Evolutionary conservation across 768 basidiomycete genomes (phyloP).

Genomic region (Saitozyma podzolica): DNA sequence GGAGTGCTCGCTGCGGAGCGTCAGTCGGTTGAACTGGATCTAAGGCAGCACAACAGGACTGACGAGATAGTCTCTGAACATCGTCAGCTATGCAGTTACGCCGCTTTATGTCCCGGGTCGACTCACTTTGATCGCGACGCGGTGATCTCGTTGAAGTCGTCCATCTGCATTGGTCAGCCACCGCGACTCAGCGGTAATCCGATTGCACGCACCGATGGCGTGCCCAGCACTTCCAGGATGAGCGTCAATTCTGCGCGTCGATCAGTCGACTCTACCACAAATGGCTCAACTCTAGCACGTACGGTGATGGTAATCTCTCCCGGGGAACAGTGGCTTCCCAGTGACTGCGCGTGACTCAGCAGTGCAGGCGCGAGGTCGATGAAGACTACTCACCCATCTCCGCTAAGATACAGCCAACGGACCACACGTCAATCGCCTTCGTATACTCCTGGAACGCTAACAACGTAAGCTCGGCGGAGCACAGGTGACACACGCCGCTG

Average conservation of each 20-base stretch:
- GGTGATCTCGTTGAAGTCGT: slow-evolving; percentile 92
- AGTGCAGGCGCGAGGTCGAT: neutral
- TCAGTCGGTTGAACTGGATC: neutral
- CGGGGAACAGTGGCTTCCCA: slow-evolving; percentile 91
- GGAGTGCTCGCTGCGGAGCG: slow-evolving; percentile 63
- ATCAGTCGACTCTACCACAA: slow-evolving; percentile 70
- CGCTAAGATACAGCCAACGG: slow-evolving; percentile 52
- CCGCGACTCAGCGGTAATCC: neutral
- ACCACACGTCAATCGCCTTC: slow-evolving; percentile 58
- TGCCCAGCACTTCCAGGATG: slow-evolving; percentile 90
- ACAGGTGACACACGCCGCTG: neutral
- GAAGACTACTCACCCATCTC: slow-evolving; percentile 28
- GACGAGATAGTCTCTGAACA: slow-evolving; percentile 69
- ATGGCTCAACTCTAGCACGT: slow-evolving; percentile 64
- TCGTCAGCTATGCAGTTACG: neutral
- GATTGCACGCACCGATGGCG: slow-evolving; percentile 43
- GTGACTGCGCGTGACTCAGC: slow-evolving; percentile 59
- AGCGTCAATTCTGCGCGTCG: slow-evolving; percentile 64
- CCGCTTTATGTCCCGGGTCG: neutral
- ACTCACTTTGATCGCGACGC: slow-evolving; percentile 62
- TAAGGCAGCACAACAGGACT: slow-evolving; percentile 3
- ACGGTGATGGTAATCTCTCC: slow-evolving; percentile 79
- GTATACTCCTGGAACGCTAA: slow-evolving; percentile 56
- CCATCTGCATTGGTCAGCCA: slow-evolving; percentile 62
- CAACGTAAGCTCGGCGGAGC: neutral